Evolutionary conservation across 2,329 filamentous ascomycete genomes (phyloP), one percentile per base, ranked within the genome.

Genomic region (Didymella glomerata): DNA sequence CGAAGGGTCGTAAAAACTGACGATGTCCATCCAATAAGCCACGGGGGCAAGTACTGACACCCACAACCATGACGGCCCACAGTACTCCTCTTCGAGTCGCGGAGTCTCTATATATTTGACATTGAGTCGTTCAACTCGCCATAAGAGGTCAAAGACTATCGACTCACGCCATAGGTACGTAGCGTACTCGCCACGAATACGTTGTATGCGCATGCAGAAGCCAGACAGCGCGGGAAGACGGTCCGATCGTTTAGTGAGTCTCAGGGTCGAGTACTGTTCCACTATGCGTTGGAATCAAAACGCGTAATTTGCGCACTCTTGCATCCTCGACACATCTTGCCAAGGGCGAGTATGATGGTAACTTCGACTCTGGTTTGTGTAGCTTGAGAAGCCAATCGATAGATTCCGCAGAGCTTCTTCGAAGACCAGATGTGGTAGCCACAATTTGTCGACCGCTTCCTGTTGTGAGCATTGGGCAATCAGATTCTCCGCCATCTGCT

Each of bases 41-140:
- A 68, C 59, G 0, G 56, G 32, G 42, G 53, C 51, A 13, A 48
- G 24, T n/a, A 53, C 49, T 22, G 66, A 59, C 3, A 61, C 40
- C 66, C 63, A 68, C 3, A 64, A 68, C 64, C 66, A 67, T 2
- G 63, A 64, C 11, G 63, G 64, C 8, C 53, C 57, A 25, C 53
- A 51, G 22, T 61, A 63, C 4, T 36, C 11, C 30, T 34, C 30
- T 34, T 34, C 13, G 8, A 16, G 14, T 34, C 11, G 30, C 30
- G 13, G 30, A 34, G 6, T 16, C 30, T 34, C 16, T 16, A 16
- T 48, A 4, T 16, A 28, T 9, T 22, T n/a, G 1, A 38, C 44
- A 28, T 42, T 45, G 18, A 66, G 49, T 13, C 50, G 61, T 9
- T 68, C 49, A 20, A 67, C 52, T 18, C 66, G 59, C 64, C 64